These are phyloP conservation scores for Fragaria ananassa DNA, from an alignment of 306 rosid species.

Conservation along the genomic window DNA sequence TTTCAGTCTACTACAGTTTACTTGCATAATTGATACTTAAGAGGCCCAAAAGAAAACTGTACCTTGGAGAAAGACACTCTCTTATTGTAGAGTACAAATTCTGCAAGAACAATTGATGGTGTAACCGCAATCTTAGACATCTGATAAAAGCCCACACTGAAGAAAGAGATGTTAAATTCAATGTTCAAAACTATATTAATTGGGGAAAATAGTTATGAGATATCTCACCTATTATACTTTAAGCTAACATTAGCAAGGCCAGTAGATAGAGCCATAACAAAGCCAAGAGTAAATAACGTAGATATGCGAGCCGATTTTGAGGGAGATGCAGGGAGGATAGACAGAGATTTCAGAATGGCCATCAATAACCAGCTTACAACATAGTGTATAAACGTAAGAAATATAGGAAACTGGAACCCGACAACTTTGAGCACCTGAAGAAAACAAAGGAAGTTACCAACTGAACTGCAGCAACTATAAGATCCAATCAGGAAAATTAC, in stretches of 20 bases:
- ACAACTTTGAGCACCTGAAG: constrained; percentile 77
- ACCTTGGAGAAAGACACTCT: constrained; percentile 68
- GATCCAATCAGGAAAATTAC: constrained; percentile 8
- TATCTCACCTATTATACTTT: constrained; percentile 74
- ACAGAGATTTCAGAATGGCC: constrained; percentile 62
- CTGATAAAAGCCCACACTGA: constrained; percentile 92
- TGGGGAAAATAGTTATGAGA: constrained; percentile 16
- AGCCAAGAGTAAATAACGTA: constrained; percentile 64
- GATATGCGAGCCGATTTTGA: constrained; percentile 55
- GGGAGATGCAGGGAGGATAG: constrained; percentile 69
- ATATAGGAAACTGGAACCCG: constrained; percentile 67
- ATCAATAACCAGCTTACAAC: constrained; percentile 75
- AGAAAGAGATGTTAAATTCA: constrained; percentile 34
- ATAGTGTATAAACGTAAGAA: constrained; percentile 77
- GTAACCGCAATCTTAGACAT: constrained; percentile 92
- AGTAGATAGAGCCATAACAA: constrained; percentile 80
- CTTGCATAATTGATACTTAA: neutral
- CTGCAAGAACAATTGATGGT: constrained; percentile 77
- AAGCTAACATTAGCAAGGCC: constrained; percentile 91
- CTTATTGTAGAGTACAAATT: constrained; percentile 56
- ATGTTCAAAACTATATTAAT: constrained; percentile 16
- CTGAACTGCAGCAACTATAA: constrained; percentile 17
- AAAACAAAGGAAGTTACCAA: constrained; percentile 21
- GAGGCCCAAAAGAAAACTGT: constrained; percentile 19
- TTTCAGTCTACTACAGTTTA: neutral